Evolutionary conservation across 2,329 filamentous ascomycete genomes (phyloP).

Genomic region (Alternaria metachromatica): DNA sequence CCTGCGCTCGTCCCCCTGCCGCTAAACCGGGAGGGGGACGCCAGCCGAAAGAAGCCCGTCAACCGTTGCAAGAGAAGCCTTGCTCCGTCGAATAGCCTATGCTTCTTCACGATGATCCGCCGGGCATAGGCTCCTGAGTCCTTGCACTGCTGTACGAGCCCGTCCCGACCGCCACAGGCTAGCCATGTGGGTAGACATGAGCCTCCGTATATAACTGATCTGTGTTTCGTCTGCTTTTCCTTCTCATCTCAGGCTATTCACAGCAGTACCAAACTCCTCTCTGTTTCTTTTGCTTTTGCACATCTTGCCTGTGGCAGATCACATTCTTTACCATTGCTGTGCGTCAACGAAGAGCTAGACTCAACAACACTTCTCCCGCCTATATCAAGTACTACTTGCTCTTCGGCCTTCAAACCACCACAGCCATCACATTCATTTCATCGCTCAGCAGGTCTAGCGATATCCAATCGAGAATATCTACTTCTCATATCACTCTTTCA

Average conservation of each 20-base stretch:
- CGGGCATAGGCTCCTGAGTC: constrained; percentile 30
- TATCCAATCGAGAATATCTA: constrained; percentile 26
- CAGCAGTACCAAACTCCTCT: constrained; percentile 31
- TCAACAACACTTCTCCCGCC: constrained; percentile 11
- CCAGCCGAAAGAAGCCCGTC: constrained; percentile 27
- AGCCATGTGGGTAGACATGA: constrained; percentile 20
- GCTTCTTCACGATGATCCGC: constrained; percentile 32
- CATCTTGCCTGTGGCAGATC: constrained; percentile 48
- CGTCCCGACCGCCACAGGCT: constrained; percentile 28
- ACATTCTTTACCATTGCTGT: constrained; percentile 38
- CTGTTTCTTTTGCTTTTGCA: constrained; percentile 23
- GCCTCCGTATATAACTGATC: constrained; percentile 30
- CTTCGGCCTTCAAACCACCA: constrained; percentile 12
- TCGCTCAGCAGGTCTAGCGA: constrained; percentile 52
- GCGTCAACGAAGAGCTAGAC: constrained; percentile 33
- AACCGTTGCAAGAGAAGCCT: constrained; percentile 31
- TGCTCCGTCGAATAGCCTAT: constrained; percentile 36
- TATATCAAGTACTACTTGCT: constrained; percentile 8
- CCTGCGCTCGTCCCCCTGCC: constrained; percentile 20
- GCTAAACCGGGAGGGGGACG: constrained; percentile 33
- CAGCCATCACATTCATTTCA: constrained; percentile 24
- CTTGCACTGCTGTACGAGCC: constrained; percentile 19
- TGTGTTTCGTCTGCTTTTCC: constrained; percentile 24
- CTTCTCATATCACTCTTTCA: constrained; percentile 25
- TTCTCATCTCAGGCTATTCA: constrained; percentile 31